These are phyloP conservation scores for Niebla homalea DNA, from an alignment of 495 filamentous ascomycete genomes.

Conservation along the genomic window DNA sequence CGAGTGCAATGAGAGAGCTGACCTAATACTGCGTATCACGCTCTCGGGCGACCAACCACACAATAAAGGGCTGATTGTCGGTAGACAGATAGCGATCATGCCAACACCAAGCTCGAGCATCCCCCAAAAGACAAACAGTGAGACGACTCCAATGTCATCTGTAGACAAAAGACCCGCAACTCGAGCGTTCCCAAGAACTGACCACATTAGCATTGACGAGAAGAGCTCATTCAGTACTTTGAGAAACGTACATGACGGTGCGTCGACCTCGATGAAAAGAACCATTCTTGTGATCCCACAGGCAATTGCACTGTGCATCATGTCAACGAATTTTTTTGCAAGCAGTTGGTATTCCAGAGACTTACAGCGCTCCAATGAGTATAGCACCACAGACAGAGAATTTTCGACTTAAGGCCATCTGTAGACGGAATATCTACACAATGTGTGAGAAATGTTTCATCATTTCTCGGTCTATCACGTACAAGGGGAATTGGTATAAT, in stretches of 20 bases:
- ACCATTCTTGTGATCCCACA: too few species aligned
- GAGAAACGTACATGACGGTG: too few species aligned
- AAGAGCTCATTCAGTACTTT: too few species aligned
- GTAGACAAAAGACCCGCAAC: not conserved
- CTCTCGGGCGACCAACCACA: conserved; percentile 3
- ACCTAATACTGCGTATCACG: not conserved
- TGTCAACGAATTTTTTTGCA: too few species aligned
- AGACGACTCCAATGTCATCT: not conserved
- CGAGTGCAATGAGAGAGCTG: too few species aligned
- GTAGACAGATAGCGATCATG: not conserved
- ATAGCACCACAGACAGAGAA: not conserved
- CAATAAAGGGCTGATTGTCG: conserved; percentile 6
- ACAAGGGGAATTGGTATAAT: conserved; percentile 10
- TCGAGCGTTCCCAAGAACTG: not conserved
- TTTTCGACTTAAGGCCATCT: not conserved
- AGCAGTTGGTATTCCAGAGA: too few species aligned
- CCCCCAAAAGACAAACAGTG: not conserved
- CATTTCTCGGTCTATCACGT: not conserved
- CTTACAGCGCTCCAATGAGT: not conserved
- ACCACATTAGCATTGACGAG: too few species aligned
- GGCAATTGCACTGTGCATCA: too few species aligned
- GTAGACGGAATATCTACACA: not conserved
- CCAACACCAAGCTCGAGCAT: not conserved
- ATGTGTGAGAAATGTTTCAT: not conserved
- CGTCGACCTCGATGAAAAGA: too few species aligned